These are phyloP conservation scores for Hypholoma sublateritium DNA, from an alignment of 768 basidiomycete genomes.

Conservation along the genomic window DNA sequence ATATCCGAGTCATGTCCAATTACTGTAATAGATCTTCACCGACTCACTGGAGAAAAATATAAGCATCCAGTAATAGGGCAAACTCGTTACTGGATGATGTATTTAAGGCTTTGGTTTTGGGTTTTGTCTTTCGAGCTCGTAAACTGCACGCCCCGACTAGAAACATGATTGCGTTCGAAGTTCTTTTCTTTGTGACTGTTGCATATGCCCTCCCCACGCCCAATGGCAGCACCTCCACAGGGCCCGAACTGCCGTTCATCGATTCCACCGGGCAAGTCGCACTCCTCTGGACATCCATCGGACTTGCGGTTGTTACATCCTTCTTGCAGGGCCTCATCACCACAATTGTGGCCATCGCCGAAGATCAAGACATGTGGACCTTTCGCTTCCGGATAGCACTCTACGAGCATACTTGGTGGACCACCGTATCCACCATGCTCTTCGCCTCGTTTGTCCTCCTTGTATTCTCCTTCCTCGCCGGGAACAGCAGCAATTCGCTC, in stretches of 20 bases:
- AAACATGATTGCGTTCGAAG: not conserved
- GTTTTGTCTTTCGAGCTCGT: too few relatives aligned
- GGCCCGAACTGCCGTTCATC: slow-evolving; percentile 3
- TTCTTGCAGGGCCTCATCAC: slow-evolving; percentile 10
- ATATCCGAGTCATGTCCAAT: too few relatives aligned
- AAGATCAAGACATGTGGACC: slow-evolving; percentile 15
- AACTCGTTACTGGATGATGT: too few relatives aligned
- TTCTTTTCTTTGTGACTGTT: not conserved
- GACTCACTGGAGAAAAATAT: too few relatives aligned
- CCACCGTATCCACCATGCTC: slow-evolving; percentile 9
- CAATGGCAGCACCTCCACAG: not conserved
- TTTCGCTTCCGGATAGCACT: slow-evolving; percentile 14
- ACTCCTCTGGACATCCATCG: slow-evolving; percentile 12
- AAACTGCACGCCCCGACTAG: not conserved
- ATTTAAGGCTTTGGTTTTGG: too few relatives aligned
- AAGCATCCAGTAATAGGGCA: too few relatives aligned
- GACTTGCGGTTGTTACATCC: slow-evolving; percentile 9
- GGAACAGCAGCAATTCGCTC: slow-evolving; percentile 13
- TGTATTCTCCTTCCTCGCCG: slow-evolving; percentile 10
- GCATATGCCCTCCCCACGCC: not conserved
- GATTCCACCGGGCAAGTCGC: slow-evolving; percentile 4
- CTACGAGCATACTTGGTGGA: slow-evolving; percentile 14
- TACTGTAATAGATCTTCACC: too few relatives aligned
- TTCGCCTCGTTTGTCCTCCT: slow-evolving; percentile 11
- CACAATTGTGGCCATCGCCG: slow-evolving; percentile 9